These are phyloP conservation scores for Leucaena leucocephala DNA, from an alignment of 306 rosid species.

Conservation along the genomic window DNA sequence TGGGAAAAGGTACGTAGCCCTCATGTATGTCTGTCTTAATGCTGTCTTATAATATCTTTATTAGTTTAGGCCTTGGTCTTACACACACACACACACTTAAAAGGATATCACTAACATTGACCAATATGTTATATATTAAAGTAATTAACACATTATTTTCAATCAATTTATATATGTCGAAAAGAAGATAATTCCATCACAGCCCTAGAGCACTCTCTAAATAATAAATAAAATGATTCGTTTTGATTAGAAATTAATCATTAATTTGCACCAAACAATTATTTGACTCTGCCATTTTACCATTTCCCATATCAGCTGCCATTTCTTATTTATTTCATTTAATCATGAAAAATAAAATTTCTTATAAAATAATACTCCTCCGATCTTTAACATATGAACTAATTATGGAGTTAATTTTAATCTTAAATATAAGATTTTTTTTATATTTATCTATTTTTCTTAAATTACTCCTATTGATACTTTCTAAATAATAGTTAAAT, in stretches of 20 bases:
- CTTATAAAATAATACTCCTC: neutral
- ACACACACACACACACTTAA: neutral
- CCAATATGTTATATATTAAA: neutral
- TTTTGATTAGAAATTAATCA: constrained; percentile 30
- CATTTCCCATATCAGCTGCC: constrained; percentile 44
- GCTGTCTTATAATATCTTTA: too few species aligned
- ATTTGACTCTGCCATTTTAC: constrained; percentile 37
- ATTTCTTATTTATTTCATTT: neutral
- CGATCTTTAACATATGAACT: too few species aligned
- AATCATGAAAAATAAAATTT: constrained; percentile 18
- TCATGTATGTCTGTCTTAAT: too few species aligned
- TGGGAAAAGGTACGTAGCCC: too few species aligned
- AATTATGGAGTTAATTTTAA: too few species aligned
- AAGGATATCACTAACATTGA: neutral
- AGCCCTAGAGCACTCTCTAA: constrained; percentile 17
- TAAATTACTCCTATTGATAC: too few species aligned
- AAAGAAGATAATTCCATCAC: neutral
- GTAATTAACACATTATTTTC: neutral
- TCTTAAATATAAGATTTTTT: too few species aligned
- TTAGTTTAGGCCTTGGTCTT: too few species aligned
- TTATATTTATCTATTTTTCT: too few species aligned
- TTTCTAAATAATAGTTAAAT: too few species aligned
- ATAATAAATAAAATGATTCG: constrained; percentile 24
- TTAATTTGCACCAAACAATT: constrained; percentile 38
- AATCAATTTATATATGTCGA: neutral